These are phyloP conservation scores for Salix arbutifolia DNA, from an alignment of 345 rosid species.

Conservation along the genomic window DNA sequence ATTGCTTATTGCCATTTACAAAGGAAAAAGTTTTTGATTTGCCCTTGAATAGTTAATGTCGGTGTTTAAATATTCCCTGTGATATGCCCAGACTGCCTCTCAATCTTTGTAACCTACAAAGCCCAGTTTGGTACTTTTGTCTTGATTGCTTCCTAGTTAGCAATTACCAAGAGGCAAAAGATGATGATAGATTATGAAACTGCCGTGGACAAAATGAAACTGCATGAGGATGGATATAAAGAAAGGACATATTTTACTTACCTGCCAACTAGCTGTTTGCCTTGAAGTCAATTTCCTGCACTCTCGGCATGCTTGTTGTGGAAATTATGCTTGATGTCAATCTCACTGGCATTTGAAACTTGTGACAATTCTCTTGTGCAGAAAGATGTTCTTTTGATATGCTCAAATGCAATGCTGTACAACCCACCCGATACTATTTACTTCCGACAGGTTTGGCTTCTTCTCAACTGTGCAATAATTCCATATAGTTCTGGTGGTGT, in stretches of 20 bases:
- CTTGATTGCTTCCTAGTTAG: not conserved
- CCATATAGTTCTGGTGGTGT: not conserved
- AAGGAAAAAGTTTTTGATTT: not conserved
- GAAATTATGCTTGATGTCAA: slow-evolving; percentile 8
- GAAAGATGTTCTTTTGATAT: slow-evolving; percentile 77
- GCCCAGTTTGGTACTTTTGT: not conserved
- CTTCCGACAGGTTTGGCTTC: slow-evolving; percentile 69
- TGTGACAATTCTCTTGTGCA: slow-evolving; percentile 37
- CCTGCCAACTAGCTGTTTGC: not conserved
- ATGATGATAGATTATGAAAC: not conserved
- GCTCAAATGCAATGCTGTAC: slow-evolving; percentile 93
- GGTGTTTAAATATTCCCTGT: not conserved
- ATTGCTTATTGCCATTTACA: not conserved
- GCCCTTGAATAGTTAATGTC: not conserved
- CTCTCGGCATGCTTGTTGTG: not conserved
- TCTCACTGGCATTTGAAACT: slow-evolving; percentile 5
- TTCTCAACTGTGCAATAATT: slow-evolving; percentile 1
- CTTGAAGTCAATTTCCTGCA: not conserved
- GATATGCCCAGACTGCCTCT: not conserved
- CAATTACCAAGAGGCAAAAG: not conserved
- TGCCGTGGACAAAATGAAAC: not conserved
- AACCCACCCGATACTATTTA: slow-evolving; percentile 91
- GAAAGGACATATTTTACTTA: not conserved
- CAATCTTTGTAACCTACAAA: not conserved
- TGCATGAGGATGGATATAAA: not conserved